Base-by-base conservation (phyloP, 768 basidiomycete genomes). In the Scleroderma citrinum region DNA sequence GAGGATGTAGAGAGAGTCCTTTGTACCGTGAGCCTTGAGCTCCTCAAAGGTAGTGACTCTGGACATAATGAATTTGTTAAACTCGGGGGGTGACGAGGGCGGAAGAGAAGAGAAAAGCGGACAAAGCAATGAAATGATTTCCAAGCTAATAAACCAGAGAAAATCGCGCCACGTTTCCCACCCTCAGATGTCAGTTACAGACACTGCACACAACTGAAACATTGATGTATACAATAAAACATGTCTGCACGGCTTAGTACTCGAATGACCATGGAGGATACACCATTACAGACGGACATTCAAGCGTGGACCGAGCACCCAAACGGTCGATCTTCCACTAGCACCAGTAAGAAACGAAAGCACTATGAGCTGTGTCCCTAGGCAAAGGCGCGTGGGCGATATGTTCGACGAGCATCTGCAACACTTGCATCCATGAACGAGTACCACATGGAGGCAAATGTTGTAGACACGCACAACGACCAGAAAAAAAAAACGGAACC, bases 271-370 rank as follows among this genome's bases (percentile, higher is more conserved):
- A 85, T 68, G 49, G 48, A 45, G 46, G 44, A 53, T 60, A 64
- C 71, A 21, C 7, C 19, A 40, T 14, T 67, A 62, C 60, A 73
- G 72, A 67, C 75, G 76, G 76, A 69, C 78, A 77, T 72, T 79
- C 83, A 80, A 87, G 85, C 75, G 85, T 87, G 85, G 85, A 87
- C 79, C 77, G 74, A 68, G 78, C 69, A 65, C 48, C 32, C 39
- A 57, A 42, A 35, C 16, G 45, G 48, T 76, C 43, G 31, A 60
- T 87, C 77, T 87, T 73, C 85, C 85, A 87, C 82, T 45, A 52
- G 65, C 72, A 71, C 83, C 73, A 80, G 84, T 85, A 81, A 81
- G 84, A 67, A 77, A 85, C 85, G 83, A 87, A 76, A 79, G 85
- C 84, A 83, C 57, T 52, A 16, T 63, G 56, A 62, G 82, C 85